Conservation (phyloP, 306 rosid genomes). For the Quillaja saponaria region DNA sequence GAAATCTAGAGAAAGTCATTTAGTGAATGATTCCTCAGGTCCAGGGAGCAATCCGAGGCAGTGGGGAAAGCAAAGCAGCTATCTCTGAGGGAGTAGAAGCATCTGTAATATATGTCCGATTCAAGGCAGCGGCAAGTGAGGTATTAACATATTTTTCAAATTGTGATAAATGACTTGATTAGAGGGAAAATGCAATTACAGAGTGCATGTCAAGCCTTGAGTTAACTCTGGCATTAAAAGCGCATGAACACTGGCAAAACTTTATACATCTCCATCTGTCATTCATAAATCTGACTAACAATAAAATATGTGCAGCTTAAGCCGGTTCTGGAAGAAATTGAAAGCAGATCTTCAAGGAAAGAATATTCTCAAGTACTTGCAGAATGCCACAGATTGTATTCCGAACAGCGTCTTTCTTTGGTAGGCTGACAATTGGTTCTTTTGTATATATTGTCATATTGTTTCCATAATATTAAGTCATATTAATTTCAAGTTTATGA, state of each 20-base stretch:
- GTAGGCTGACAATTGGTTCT: slow-evolving; percentile 58
- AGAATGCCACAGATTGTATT: slow-evolving; percentile 94
- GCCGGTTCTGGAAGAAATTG: slow-evolving; percentile 86
- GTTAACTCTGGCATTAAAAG: background rate
- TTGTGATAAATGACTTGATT: slow-evolving; percentile 18
- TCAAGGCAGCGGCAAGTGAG: slow-evolving; percentile 99
- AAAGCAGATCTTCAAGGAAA: slow-evolving; percentile 91
- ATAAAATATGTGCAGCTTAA: slow-evolving; percentile 69
- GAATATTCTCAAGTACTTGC: slow-evolving; percentile 82
- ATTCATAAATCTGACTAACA: slow-evolving; percentile 31
- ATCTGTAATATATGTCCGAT: slow-evolving; percentile 93
- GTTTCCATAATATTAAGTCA: slow-evolving; percentile 16
- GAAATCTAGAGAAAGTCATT: slow-evolving; percentile 18
- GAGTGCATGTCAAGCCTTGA: slow-evolving; percentile 6
- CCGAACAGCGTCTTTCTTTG: slow-evolving; percentile 95
- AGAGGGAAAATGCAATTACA: slow-evolving; percentile 16
- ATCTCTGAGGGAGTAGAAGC: slow-evolving; percentile 98
- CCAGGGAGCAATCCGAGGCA: slow-evolving; percentile 82
- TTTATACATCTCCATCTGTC: slow-evolving; percentile 22
- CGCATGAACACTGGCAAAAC: slow-evolving; percentile 8
- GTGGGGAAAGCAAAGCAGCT: slow-evolving; percentile 63
- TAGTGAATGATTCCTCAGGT: slow-evolving; percentile 59
- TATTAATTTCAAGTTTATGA: slow-evolving; percentile 24
- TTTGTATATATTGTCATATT: slow-evolving; percentile 24
- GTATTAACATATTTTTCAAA: slow-evolving; percentile 39